Evolutionary conservation across 1,284 basidiomycete species (phyloP).

Genomic region (Singerocomus inundabilis): DNA sequence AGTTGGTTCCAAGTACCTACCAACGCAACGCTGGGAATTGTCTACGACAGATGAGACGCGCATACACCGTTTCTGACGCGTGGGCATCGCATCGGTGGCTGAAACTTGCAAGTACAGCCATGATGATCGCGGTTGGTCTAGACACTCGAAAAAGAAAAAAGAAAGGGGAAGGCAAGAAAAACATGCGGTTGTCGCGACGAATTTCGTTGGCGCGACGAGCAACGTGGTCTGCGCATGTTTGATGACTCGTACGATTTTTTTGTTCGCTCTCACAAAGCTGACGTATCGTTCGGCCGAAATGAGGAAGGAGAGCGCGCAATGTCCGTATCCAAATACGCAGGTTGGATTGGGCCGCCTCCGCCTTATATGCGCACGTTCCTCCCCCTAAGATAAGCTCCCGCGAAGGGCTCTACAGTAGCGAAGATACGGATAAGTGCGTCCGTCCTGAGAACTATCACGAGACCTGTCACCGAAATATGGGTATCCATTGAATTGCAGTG

Average conservation of each 20-base stretch:
- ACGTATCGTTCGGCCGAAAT: slow-evolving; percentile 5
- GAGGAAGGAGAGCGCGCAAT: background rate
- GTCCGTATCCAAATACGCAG: background rate
- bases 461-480: background rate
- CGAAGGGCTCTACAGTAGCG: background rate
- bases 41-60: background rate
- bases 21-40: background rate
- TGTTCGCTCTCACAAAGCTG: too few species aligned
- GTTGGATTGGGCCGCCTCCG: background rate
- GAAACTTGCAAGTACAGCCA: slow-evolving; percentile 5
- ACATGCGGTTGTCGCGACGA: slow-evolving; percentile 10
- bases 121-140: background rate
- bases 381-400: background rate
- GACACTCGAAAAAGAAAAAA: too few species aligned
- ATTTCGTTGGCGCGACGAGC: too few species aligned
- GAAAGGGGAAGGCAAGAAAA: slow-evolving; percentile 1
- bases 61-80: background rate
- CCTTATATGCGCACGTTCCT: slow-evolving; percentile 5
- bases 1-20: background rate
- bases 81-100: background rate
- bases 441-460: background rate
- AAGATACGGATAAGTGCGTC: background rate
- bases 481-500: background rate
- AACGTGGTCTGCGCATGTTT: slow-evolving; percentile 15
- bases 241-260: slow-evolving; percentile 12